Evolutionary conservation across 75 land plant species (phyloP).

Genomic region (Selaginella moellendorffii): DNA sequence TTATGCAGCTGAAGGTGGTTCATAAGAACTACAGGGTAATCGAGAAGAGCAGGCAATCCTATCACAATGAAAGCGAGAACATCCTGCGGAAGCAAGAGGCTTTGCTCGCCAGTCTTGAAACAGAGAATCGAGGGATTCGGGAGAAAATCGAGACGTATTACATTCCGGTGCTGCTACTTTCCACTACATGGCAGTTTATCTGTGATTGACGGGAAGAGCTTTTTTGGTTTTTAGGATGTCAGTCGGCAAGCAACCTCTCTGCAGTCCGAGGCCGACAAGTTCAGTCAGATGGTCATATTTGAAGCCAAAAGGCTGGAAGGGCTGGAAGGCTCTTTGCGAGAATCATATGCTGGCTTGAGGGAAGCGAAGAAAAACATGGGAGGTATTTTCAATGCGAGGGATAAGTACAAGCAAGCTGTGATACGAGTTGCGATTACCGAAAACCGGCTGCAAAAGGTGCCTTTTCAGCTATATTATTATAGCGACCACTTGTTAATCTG

Average conservation of each 20-base stretch:
- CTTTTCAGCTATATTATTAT: neutral
- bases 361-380: constrained; percentile 1
- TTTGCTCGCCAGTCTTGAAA: neutral
- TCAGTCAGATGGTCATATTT: neutral
- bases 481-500: neutral
- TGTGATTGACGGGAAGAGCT: neutral
- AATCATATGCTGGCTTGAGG: neutral
- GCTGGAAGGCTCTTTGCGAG: neutral
- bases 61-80: constrained; percentile 2
- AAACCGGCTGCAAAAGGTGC: constrained; percentile 4
- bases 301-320: constrained; percentile 1
- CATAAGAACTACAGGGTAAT: constrained; percentile 3
- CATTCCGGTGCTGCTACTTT: neutral
- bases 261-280: constrained; percentile 4
- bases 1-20: constrained; percentile 3
- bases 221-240: neutral
- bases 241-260: neutral
- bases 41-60: neutral
- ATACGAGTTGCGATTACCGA: neutral
- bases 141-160: neutral
- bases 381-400: neutral
- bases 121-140: neutral
- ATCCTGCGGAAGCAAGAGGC: constrained; percentile 6
- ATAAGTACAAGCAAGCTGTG: constrained; percentile 4
- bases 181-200: neutral